phyloP scores from a whole-genome alignment of 805 yeast species.

The Kurtzmaniella cleridarum region DNA sequence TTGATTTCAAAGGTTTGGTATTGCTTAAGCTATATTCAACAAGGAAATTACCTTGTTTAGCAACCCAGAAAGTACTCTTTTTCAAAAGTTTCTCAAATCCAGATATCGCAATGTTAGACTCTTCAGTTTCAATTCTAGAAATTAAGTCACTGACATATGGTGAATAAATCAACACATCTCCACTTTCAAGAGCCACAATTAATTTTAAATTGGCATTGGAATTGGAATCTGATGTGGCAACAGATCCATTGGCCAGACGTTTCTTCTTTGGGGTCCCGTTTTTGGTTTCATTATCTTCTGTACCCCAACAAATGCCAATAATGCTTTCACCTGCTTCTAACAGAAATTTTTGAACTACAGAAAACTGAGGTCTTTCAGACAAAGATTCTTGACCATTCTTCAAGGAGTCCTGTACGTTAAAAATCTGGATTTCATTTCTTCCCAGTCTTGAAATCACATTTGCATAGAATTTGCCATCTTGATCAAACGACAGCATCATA shows the following conservation, averaged over 20 bases:
- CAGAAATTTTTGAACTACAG: conserved; percentile 24
- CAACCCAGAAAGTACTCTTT: conserved; percentile 17
- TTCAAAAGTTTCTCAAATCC: too few relatives aligned
- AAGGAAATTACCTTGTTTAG: conserved; percentile 7
- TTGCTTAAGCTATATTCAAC: conserved; percentile 12
- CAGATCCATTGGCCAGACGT: conserved; percentile 1
- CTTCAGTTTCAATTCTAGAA: conserved; percentile 28
- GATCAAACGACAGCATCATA: conserved; percentile 14
- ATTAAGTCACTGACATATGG: conserved; percentile 36
- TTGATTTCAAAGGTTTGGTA: conserved; percentile 15
- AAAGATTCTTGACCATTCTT: conserved; percentile 1
- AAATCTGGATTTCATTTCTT: conserved; percentile 42
- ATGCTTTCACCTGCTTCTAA: conserved; percentile 36
- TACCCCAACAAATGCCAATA: conserved; percentile 33
- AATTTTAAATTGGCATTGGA: neutral
- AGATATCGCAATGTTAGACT: too few relatives aligned
- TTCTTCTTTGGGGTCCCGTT: conserved; percentile 4
- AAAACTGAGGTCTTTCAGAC: conserved; percentile 4
- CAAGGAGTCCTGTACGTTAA: conserved; percentile 14
- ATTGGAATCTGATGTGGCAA: too few relatives aligned
- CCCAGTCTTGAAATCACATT: conserved; percentile 39
- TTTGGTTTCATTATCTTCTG: conserved; percentile 14
- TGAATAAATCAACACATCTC: conserved; percentile 39
- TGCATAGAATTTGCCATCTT: conserved; percentile 28
- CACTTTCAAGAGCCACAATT: conserved; percentile 27